Evolutionary conservation across 2,329 filamentous ascomycete species (phyloP), one percentile per base, ranked within the genome.

Genomic region (Orbilia javanica): DNA sequence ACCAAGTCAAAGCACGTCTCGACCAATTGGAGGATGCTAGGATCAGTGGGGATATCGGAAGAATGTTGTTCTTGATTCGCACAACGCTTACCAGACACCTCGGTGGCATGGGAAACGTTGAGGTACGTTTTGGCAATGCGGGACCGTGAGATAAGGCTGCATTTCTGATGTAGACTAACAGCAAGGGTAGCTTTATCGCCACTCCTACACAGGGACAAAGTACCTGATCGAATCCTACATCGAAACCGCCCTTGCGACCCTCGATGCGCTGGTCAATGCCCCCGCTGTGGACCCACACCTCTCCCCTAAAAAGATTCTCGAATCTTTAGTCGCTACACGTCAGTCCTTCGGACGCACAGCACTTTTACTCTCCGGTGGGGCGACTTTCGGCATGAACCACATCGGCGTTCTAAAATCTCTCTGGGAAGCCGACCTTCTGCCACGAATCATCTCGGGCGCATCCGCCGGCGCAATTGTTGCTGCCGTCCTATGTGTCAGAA

Each of bases 331-430:
- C 53, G 88, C 89, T 69, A 89, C 92, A 0, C 89, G 93, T 44
- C 92, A 94, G 82, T 92, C 92, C 39, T 96, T 94, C 82, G 93
- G 93, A n/a, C 88, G 93, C 79, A 96, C 91, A 79, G 94, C 93
- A 0, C 85, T 97, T 63, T 86, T 96, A 8, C 86, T 97, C 8
- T 96, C 93, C 3, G 94, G 94, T 6, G 94, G 94, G 1, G 93
- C 92, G 0, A 96, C 94, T 0, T 93, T 96, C 84, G 94, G 94
- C 46, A 96, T 97, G 92, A 92, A 92, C 76, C 94, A 97, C 83
- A 92, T 97, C 68, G 94, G 94, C 0, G 93, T 97, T 1, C 86
- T 96, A 68, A 96, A 96, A 83, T 88, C 91, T 3, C 86, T 97
- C 1, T 94, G 90, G 83, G 90, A 96, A 82, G 87, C 89, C 2